Conservation (phyloP, 257 asterid species). For the Capsicum chinense region DNA sequence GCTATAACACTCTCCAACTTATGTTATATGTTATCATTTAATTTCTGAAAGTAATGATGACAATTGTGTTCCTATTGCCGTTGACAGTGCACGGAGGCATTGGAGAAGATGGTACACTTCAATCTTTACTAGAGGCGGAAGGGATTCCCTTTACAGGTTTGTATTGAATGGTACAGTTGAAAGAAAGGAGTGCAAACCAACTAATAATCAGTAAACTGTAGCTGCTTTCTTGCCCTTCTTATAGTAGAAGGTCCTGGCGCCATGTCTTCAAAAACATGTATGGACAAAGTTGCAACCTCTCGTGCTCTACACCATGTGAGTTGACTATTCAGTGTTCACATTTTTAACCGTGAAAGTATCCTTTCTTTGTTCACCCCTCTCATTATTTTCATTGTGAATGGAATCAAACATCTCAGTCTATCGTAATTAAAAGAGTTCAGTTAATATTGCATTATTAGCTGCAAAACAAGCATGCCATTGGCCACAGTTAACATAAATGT, state of each 20-base stretch:
- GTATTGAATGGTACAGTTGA: slow-evolving; percentile 7
- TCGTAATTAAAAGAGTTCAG: not conserved
- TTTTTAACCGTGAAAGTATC: not conserved
- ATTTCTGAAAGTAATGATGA: slow-evolving; percentile 15
- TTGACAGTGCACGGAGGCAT: slow-evolving; percentile 88
- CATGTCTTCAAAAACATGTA: slow-evolving; percentile 73
- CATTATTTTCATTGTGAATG: not conserved
- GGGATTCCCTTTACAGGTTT: slow-evolving; percentile 75
- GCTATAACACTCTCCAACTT: not conserved
- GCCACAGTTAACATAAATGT: slow-evolving; percentile 2
- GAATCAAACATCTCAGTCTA: not conserved
- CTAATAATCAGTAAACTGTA: slow-evolving; percentile 19
- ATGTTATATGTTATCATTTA: slow-evolving; percentile 15
- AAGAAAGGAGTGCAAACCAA: not conserved
- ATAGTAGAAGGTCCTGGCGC: slow-evolving; percentile 70
- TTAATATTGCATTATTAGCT: slow-evolving; percentile 12
- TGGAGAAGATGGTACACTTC: slow-evolving; percentile 94
- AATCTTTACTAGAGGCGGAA: slow-evolving; percentile 74
- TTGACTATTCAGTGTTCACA: slow-evolving; percentile 33
- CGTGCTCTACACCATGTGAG: slow-evolving; percentile 76
- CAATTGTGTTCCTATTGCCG: slow-evolving; percentile 29
- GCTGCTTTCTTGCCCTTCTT: slow-evolving; percentile 41
- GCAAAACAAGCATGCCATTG: not conserved
- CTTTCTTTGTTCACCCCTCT: not conserved
- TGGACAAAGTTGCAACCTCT: slow-evolving; percentile 94